Conservation (phyloP, 495 filamentous ascomycete species). For the Neurospora sp. region DNA sequence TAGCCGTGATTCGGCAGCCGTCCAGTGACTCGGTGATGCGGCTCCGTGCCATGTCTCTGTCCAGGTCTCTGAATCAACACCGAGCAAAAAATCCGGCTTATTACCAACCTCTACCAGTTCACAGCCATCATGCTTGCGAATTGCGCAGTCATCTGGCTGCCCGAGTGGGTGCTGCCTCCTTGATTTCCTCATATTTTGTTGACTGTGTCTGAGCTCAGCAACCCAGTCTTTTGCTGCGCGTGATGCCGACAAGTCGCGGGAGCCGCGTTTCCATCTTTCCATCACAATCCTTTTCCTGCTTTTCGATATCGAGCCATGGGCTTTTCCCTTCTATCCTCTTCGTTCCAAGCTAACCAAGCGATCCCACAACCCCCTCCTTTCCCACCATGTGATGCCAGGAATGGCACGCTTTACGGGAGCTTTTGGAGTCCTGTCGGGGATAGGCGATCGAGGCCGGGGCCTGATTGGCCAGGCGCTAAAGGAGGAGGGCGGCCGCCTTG, state of each 20-base stretch:
- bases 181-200: background rate
- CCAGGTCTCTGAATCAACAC: background rate
- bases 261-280: background rate
- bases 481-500: conserved; percentile 2
- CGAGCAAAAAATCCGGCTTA: background rate
- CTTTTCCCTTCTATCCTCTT: background rate
- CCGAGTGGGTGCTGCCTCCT: background rate
- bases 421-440: conserved; percentile 3
- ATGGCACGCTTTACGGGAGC: background rate
- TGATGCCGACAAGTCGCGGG: background rate
- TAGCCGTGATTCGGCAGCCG: background rate
- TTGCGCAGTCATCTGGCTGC: background rate
- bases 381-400: conserved; percentile 4
- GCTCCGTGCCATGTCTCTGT: background rate
- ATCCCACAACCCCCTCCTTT: background rate
- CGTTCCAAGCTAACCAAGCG: background rate
- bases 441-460: background rate
- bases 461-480: background rate
- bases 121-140: background rate
- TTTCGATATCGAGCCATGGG: background rate
- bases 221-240: background rate
- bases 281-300: background rate
- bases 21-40: background rate
- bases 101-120: background rate
- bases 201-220: conserved; percentile 1